These are phyloP conservation scores for Zelonia costaricensis DNA, from an alignment of 208 protist genomes.

Conservation along the genomic window DNA sequence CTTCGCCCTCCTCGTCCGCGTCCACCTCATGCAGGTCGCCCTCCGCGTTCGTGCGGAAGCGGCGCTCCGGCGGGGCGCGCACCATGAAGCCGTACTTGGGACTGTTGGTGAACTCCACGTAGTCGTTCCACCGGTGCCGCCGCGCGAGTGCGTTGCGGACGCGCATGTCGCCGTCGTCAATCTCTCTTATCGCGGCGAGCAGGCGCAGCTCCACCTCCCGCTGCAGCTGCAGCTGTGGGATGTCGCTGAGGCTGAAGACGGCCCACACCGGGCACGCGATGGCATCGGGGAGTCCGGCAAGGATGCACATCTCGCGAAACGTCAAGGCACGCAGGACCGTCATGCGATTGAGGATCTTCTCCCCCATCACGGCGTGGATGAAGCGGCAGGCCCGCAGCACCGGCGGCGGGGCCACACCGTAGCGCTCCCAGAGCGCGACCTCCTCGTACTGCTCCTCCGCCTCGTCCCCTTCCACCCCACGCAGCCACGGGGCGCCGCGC, in stretches of 20 bases:
- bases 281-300: conserved; percentile 32
- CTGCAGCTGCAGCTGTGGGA: conserved; percentile 40
- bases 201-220: conserved; percentile 38
- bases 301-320: conserved; percentile 32
- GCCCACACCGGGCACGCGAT: conserved; percentile 49
- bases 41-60: conserved; percentile 7
- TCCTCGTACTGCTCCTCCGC: conserved; percentile 18
- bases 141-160: conserved; percentile 22
- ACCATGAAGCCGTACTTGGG: conserved; percentile 24
- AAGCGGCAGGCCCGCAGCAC: conserved; percentile 48
- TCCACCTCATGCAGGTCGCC: conserved; percentile 4
- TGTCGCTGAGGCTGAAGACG: conserved; percentile 26
- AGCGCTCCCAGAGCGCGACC: conserved; percentile 20
- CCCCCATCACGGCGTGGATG: conserved; percentile 27
- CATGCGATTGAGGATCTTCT: conserved; percentile 40
- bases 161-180: conserved; percentile 32
- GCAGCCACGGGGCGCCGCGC: conserved; percentile 50
- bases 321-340: conserved; percentile 24
- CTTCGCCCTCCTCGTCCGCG: neutral
- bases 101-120: conserved; percentile 27
- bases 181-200: conserved; percentile 29
- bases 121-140: conserved; percentile 35
- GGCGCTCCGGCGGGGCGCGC: conserved; percentile 12
- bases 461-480: conserved; percentile 14
- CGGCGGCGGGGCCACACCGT: conserved; percentile 23